A percentile compares a stretch with the other conserved stretches of the same genome.
Conservation (phyloP, 805 yeast species). For the Candida ponderosae region DNA sequence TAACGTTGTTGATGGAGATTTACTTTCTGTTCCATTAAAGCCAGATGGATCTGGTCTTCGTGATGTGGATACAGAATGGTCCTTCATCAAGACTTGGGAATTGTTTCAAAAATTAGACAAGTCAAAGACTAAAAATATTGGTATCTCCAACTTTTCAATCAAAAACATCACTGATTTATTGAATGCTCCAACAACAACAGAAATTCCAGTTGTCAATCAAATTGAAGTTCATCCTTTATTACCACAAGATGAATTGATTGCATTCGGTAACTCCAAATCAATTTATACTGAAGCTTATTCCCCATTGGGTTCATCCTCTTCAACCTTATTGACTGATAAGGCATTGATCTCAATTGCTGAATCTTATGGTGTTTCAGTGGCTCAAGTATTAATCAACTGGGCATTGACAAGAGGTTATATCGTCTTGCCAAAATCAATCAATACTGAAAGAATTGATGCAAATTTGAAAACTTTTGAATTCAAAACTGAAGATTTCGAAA, state of each 20-base stretch:
- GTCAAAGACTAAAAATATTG: conserved; percentile 57
- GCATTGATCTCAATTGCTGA: conserved; percentile 34
- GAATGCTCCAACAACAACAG: conserved; percentile 35
- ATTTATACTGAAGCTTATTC: conserved; percentile 65
- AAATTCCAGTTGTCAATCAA: conserved; percentile 67
- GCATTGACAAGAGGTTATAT: conserved; percentile 45
- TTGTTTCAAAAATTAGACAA: conserved; percentile 49
- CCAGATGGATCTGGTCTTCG: conserved; percentile 30
- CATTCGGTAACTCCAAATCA: conserved; percentile 41
- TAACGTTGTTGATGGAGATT: conserved; percentile 22
- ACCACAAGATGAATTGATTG: conserved; percentile 53
- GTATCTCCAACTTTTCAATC: conserved; percentile 67
- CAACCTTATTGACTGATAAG: conserved; percentile 41
- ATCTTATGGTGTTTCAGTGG: conserved; percentile 31
- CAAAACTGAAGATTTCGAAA: conserved; percentile 24
- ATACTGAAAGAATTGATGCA: conserved; percentile 30
- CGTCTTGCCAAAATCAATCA: conserved; percentile 42
- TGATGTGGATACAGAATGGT: conserved; percentile 30
- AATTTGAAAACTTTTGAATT: conserved; percentile 23
- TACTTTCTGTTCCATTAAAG: conserved; percentile 23
- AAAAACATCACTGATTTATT: conserved; percentile 44
- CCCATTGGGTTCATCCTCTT: conserved; percentile 57
- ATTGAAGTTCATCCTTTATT: conserved; percentile 70
- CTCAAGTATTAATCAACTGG: conserved; percentile 50
- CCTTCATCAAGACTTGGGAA: conserved; percentile 53